Base-by-base conservation (phyloP, 768 basidiomycete species). In the Russula foetens region DNA sequence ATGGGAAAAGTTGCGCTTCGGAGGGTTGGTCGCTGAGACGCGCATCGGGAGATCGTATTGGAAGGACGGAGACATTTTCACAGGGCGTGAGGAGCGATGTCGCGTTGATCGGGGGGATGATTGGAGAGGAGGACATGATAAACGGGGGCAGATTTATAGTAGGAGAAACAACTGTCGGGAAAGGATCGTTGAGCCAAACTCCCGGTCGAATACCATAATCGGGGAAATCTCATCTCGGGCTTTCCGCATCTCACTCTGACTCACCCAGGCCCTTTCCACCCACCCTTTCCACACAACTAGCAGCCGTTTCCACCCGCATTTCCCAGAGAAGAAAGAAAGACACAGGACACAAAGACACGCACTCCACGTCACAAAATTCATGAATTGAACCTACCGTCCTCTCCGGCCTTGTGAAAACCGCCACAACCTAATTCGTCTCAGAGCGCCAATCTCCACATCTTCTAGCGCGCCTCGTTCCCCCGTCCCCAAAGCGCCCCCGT, bases 11-110 rank as follows among this genome's bases (percentile, higher is more conserved):
- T 59, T 52, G 21, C 64, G 64, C 57, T 59, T 65, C 4, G 47
- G 23, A 56, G 75, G 74, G 0, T 75, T 67, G 15, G 74, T 72
- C 0, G 74, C 73, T 28, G 41, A 68, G 45, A 67, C 33, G 33
- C 59, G 66, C 62, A 67, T 64, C 9, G 64, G 64, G 24, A 66
- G 53, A 53, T 66, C 64, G 64, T 66, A 66, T 23, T 66, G 62
- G 46, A 66, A 66, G 23, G 64, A 48, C n/a, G 64, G 64, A 26
- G 62, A 50, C 64, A 66, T 66, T 23, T 56, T 26, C 5, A 4
- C 26, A n/a, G 24, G 35, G 26, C 9, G 61, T 45, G 11, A 52
- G 33, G 41, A 26, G 14, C 28, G 31, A 35, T 35, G 35, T 3
- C 39, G 17, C 3, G 39, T 17, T 46, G 33, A 17, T 7, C 3